Percentiles rank a stretch among this genome's conserved stretches.
These are phyloP conservation scores for Calonectria pteridis DNA, from an alignment of 2,329 filamentous ascomycete species.

Conservation along the genomic window DNA sequence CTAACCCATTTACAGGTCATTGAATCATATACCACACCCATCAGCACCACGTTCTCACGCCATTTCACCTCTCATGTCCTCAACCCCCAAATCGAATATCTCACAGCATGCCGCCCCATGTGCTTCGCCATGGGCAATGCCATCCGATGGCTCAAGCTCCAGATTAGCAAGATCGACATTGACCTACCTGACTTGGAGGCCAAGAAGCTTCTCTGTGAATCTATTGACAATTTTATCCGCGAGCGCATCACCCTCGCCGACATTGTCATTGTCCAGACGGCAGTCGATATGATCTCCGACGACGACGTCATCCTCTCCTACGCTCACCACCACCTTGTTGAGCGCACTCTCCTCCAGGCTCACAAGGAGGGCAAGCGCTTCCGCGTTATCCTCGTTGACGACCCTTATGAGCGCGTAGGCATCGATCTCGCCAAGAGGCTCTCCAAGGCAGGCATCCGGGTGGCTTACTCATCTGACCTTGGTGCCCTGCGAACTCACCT, in stretches of 20 bases:
- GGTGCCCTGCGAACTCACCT: constrained; percentile 82
- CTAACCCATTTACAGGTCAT: constrained; percentile 74
- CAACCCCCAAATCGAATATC: constrained; percentile 94
- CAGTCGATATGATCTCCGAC: constrained; percentile 79
- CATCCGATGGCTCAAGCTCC: constrained; percentile 92
- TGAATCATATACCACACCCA: constrained; percentile 89
- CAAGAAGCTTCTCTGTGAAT: constrained; percentile 81
- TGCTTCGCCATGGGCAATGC: constrained; percentile 98
- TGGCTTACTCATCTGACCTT: constrained; percentile 83
- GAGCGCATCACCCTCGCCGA: constrained; percentile 92
- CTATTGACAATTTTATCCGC: constrained; percentile 90
- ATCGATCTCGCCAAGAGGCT: constrained; percentile 77
- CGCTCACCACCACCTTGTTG: constrained; percentile 87
- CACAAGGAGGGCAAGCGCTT: constrained; percentile 79
- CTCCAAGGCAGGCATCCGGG: constrained; percentile 74
- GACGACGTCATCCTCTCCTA: constrained; percentile 90
- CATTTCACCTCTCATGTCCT: constrained; percentile 93
- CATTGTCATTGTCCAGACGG: constrained; percentile 84
- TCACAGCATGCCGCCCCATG: constrained; percentile 93
- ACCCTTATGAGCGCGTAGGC: constrained; percentile 66
- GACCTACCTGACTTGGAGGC: constrained; percentile 85
- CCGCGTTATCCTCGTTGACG: constrained; percentile 86
- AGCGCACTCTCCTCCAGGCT: constrained; percentile 83
- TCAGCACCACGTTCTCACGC: constrained; percentile 85
- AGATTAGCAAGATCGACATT: constrained; percentile 91